Conservation (phyloP, 2,329 filamentous ascomycete genomes). For the Ophiostoma sp. region DNA sequence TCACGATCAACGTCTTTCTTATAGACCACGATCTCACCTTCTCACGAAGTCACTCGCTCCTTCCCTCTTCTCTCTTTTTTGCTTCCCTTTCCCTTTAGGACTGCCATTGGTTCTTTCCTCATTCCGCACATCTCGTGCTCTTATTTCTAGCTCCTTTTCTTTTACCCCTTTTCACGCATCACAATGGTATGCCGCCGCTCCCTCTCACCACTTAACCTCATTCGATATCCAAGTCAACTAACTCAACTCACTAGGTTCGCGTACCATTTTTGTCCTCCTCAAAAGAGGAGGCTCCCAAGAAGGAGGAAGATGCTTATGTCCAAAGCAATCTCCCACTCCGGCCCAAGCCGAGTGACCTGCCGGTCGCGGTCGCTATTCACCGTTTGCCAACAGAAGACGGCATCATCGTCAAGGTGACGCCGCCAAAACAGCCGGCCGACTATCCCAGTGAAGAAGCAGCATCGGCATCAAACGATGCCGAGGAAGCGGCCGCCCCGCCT, state of each 20-base stretch:
- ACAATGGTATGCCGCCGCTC: not conserved
- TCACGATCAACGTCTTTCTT: not conserved
- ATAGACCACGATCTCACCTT: not conserved
- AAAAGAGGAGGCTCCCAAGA: not conserved
- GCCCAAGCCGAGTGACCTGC: not conserved
- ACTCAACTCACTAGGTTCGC: not conserved
- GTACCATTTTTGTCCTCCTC: not conserved
- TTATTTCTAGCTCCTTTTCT: not conserved
- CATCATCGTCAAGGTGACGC: constrained; percentile 49
- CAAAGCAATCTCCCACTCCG: not conserved
- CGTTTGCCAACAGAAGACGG: constrained; percentile 42
- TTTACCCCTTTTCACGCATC: not conserved
- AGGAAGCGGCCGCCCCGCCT: constrained; percentile 5
- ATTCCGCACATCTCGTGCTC: not conserved
- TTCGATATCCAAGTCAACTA: not conserved
- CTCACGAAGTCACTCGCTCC: not conserved
- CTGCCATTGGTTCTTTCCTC: constrained; percentile 4
- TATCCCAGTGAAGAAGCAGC: not conserved
- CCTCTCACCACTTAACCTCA: not conserved
- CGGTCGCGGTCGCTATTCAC: constrained; percentile 33
- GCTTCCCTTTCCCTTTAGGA: not conserved
- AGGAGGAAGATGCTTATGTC: not conserved
- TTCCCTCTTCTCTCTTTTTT: not conserved
- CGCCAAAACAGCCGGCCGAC: constrained; percentile 42
- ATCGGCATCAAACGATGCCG: not conserved